Percentiles rank a stretch among this genome's conserved stretches.
phyloP scores from a whole-genome alignment of 2,329 filamentous ascomycete species.

The Lachnellula hyalina region DNA sequence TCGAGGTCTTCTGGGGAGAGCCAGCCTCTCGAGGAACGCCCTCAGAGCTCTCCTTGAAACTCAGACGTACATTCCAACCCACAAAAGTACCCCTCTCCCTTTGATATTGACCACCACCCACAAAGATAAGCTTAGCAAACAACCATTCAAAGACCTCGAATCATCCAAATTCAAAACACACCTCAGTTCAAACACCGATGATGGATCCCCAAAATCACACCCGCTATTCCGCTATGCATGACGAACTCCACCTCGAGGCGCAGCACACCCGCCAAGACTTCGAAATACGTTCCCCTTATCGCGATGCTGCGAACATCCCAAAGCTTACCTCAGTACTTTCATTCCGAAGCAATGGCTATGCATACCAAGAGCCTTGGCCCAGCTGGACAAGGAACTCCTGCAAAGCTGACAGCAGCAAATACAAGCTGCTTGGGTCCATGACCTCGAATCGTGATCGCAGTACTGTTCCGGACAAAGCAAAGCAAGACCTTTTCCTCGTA shows the following conservation, averaged over 20 bases:
- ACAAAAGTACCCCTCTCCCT: background rate
- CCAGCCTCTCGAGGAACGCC: too few relatives aligned
- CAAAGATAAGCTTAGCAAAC: background rate
- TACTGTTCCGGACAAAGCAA: too few relatives aligned
- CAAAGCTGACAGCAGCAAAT: too few relatives aligned
- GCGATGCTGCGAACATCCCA: background rate
- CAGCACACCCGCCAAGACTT: background rate
- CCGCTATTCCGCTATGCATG: background rate
- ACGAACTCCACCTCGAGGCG: background rate
- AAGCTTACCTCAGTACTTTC: background rate
- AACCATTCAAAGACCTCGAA: background rate
- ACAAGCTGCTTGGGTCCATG: too few relatives aligned
- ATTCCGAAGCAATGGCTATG: background rate
- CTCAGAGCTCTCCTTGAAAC: too few relatives aligned
- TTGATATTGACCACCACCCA: background rate
- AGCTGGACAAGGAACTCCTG: background rate
- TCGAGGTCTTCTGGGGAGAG: background rate
- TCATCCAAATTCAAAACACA: background rate
- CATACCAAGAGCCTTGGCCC: background rate
- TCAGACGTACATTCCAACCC: too few relatives aligned
- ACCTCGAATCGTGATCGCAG: too few relatives aligned
- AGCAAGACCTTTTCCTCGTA: too few relatives aligned
- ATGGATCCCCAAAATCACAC: background rate
- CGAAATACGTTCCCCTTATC: background rate
- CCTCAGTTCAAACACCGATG: background rate